Conservation (phyloP, 2,329 filamentous ascomycete species). For the Aspergillus brasiliensis region DNA sequence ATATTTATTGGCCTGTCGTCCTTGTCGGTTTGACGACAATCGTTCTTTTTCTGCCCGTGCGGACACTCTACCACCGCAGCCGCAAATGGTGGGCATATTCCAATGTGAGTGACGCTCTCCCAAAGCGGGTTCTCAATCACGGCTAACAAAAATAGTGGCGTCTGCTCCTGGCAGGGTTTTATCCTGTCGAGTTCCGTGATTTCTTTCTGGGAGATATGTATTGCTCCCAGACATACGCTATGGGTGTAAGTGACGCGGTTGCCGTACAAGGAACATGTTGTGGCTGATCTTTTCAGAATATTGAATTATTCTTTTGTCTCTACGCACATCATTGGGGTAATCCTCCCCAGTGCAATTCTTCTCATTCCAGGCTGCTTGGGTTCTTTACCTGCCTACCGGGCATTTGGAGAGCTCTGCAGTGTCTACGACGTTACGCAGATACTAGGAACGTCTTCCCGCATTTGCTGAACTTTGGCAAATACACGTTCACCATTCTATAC, state of each 20-base stretch:
- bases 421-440: slow-evolving; percentile 83
- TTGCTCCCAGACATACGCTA: slow-evolving; percentile 89
- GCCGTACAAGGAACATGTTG: too few species aligned
- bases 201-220: slow-evolving; percentile 98
- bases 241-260: slow-evolving; percentile 63
- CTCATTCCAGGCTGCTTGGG: slow-evolving; percentile 77
- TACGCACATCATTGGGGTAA: slow-evolving; percentile 78
- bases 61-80: slow-evolving; percentile 72
- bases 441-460: slow-evolving; percentile 89
- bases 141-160: slow-evolving; percentile 65
- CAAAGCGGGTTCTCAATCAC: neutral
- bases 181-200: slow-evolving; percentile 93
- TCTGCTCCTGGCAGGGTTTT: slow-evolving; percentile 78
- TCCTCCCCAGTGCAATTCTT: slow-evolving; percentile 79
- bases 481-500: slow-evolving; percentile 77
- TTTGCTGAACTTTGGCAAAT: slow-evolving; percentile 89
- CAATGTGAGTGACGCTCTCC: slow-evolving; percentile 62
- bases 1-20: slow-evolving; percentile 82
- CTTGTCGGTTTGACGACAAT: slow-evolving; percentile 69
- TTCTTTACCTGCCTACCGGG: slow-evolving; percentile 83
- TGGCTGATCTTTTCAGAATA: slow-evolving; percentile 60
- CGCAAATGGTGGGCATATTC: slow-evolving; percentile 86
- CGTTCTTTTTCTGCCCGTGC: slow-evolving; percentile 75
- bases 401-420: slow-evolving; percentile 89
- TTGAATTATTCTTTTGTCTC: slow-evolving; percentile 91